A percentile compares a stretch with the other conserved stretches of the same genome.
Conservation (phyloP, 1,139 yeast genomes). For the Yamadazyma membranifaciens region DNA sequence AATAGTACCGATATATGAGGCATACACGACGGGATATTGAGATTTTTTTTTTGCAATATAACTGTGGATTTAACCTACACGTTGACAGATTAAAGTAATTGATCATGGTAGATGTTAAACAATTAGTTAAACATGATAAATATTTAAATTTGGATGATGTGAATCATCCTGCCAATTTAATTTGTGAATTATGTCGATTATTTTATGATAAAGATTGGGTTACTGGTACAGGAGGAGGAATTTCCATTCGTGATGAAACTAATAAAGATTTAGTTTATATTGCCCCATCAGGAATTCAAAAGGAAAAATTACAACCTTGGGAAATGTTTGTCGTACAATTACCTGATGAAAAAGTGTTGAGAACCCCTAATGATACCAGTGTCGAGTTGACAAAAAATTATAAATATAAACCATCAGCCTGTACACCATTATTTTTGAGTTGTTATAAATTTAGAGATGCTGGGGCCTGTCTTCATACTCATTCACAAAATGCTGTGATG, state of each 20-base stretch:
- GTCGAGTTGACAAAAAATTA: conserved; percentile 37
- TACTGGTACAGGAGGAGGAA: conserved; percentile 96
- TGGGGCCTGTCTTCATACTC: conserved; percentile 95
- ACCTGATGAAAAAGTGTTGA: conserved; percentile 51
- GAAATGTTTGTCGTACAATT: conserved; percentile 79
- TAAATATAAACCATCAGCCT: conserved; percentile 81
- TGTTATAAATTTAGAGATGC: conserved; percentile 73
- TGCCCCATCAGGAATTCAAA: conserved; percentile 95
- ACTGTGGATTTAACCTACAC: conserved; percentile 1
- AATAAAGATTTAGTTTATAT: conserved; percentile 58
- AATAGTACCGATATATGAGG: too few relatives aligned
- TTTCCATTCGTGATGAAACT: conserved; percentile 64
- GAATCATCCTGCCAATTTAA: conserved; percentile 78
- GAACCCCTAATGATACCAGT: conserved; percentile 55
- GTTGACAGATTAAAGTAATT: conserved; percentile 1
- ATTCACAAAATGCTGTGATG: conserved; percentile 86
- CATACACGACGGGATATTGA: too few relatives aligned
- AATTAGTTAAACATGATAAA: conserved; percentile 9
- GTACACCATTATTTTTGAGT: conserved; percentile 84
- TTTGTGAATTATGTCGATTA: conserved; percentile 75
- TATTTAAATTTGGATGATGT: conserved; percentile 39
- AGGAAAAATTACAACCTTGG: conserved; percentile 79
- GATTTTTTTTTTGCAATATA: too few relatives aligned
- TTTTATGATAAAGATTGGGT: conserved; percentile 89
- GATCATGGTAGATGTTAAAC: conserved; percentile 1